phyloP scores from a whole-genome alignment of 169 alveolate genomes.

The Plasmodium coatneyi region DNA sequence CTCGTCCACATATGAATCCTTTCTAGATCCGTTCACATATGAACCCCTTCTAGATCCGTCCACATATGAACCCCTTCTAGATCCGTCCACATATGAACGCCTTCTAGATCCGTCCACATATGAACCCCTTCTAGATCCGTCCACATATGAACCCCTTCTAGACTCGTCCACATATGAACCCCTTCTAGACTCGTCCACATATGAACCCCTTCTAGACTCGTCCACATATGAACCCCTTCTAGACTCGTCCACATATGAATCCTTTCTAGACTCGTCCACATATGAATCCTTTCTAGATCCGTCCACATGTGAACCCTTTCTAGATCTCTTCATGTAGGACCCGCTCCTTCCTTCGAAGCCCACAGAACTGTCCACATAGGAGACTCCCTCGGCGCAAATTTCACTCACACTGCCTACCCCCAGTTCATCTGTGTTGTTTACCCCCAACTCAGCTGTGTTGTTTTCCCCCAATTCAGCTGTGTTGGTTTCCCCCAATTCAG shows the following conservation, averaged over 20 bases:
- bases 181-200: not conserved
- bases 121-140: not conserved
- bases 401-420: not conserved
- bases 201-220: not conserved
- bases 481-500: not conserved
- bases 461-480: not conserved
- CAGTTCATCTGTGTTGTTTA: not conserved
- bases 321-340: not conserved
- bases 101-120: not conserved
- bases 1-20: not conserved
- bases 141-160: not conserved
- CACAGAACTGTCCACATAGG: not conserved
- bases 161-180: not conserved
- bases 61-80: not conserved
- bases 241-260: not conserved
- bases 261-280: not conserved
- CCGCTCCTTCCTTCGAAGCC: not conserved
- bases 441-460: not conserved
- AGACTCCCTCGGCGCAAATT: not conserved
- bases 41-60: not conserved
- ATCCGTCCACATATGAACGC: not conserved
- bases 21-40: not conserved
- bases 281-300: not conserved
- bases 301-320: not conserved
- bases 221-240: not conserved